A percentile compares a stretch with the other conserved stretches of the same genome.
Evolutionary conservation across 768 basidiomycete species (phyloP).

Genomic region (Tricholoma bakamatsutake): DNA sequence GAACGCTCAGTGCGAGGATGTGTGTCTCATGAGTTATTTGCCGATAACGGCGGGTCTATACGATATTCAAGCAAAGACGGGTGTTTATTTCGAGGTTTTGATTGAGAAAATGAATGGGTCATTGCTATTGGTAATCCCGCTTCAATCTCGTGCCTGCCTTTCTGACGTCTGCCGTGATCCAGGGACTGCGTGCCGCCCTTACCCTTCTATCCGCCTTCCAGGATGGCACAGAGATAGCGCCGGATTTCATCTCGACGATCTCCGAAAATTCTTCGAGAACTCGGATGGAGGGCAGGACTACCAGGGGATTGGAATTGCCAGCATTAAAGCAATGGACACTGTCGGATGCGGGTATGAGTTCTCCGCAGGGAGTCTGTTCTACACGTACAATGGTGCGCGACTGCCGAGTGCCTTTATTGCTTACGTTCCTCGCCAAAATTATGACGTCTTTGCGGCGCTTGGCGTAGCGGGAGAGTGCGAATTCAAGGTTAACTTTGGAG

Average conservation of each 20-base stretch:
- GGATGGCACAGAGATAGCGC: slow-evolving; percentile 68
- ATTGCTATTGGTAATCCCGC: slow-evolving; percentile 47
- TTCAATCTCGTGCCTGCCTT: neutral
- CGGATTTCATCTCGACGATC: slow-evolving; percentile 63
- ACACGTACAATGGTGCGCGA: slow-evolving; percentile 55
- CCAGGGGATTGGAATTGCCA: slow-evolving; percentile 20
- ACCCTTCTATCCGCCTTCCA: slow-evolving; percentile 60
- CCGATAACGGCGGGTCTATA: slow-evolving; percentile 60
- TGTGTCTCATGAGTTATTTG: slow-evolving; percentile 52
- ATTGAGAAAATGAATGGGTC: slow-evolving; percentile 50
- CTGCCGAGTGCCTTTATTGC: slow-evolving; percentile 55
- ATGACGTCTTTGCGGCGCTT: slow-evolving; percentile 62
- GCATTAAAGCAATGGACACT: slow-evolving; percentile 40
- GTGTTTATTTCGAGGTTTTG: slow-evolving; percentile 61
- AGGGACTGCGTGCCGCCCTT: slow-evolving; percentile 64
- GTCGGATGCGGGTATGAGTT: slow-evolving; percentile 66
- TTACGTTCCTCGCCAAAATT: slow-evolving; percentile 42
- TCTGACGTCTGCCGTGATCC: neutral
- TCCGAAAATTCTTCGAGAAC: slow-evolving; percentile 70
- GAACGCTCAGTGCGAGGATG: slow-evolving; percentile 34
- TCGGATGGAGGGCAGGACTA: slow-evolving; percentile 60
- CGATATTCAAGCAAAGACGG: slow-evolving; percentile 44
- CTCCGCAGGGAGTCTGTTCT: slow-evolving; percentile 46
- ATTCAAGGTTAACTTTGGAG: slow-evolving; percentile 63
- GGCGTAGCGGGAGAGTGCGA: slow-evolving; percentile 51